These are phyloP conservation scores for Yarrowia hollandica DNA, from an alignment of 805 yeast genomes.

Conservation along the genomic window DNA sequence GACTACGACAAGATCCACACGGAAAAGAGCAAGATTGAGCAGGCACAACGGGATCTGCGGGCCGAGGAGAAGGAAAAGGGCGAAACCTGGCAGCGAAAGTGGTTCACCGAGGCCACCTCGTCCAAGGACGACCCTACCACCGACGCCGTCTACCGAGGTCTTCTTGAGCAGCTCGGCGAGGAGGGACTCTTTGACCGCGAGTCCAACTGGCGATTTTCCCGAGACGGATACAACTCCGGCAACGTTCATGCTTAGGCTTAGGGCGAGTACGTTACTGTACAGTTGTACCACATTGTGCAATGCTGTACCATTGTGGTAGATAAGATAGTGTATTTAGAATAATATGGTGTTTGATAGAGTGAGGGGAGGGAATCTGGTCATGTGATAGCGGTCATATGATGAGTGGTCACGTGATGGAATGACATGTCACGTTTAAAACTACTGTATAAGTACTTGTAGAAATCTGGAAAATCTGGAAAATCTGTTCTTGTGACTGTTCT, in stretches of 20 bases:
- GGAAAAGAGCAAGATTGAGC: slow-evolving; percentile 78
- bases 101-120: slow-evolving; percentile 55
- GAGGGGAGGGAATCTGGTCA: background rate
- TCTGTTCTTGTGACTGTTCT: no score
- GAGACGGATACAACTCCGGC: slow-evolving; percentile 33
- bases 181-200: slow-evolving; percentile 35
- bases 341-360: background rate
- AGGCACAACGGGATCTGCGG: slow-evolving; percentile 79
- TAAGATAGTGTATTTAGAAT: slow-evolving; percentile 14
- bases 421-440: no score
- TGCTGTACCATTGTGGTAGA: background rate
- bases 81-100: slow-evolving; percentile 70
- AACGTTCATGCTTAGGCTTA: slow-evolving; percentile 32
- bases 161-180: slow-evolving; percentile 30
- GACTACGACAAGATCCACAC: slow-evolving; percentile 73
- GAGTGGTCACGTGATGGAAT: no score
- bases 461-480: no score
- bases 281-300: background rate
- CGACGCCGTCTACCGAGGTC: slow-evolving; percentile 31
- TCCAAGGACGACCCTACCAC: slow-evolving; percentile 31
- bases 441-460: no score
- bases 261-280: background rate
- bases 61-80: slow-evolving; percentile 68
- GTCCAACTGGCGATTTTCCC: slow-evolving; percentile 36
- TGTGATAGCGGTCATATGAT: no score